phyloP scores from a whole-genome alignment of 106 monocot genomes.

The Platanthera guangdongensis region DNA sequence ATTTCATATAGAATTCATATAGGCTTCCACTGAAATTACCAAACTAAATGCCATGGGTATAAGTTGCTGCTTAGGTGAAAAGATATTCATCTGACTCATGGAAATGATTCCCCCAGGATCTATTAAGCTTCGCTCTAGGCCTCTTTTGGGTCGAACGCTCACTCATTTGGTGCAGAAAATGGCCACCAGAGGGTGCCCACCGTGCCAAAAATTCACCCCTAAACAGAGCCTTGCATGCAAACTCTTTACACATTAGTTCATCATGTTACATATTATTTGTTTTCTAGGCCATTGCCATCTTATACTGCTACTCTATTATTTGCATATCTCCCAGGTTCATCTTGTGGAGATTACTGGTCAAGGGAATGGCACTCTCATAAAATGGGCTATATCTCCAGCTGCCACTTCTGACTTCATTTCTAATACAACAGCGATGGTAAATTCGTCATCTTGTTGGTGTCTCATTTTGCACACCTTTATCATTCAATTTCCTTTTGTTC shows the following conservation, averaged over 20 bases:
- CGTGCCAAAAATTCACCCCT: too few relatives aligned
- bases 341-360: conserved; percentile 36
- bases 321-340: conserved; percentile 37
- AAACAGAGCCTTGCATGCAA: background rate
- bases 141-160: background rate
- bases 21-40: too few relatives aligned
- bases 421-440: conserved; percentile 67
- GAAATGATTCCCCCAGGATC: too few relatives aligned
- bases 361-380: conserved; percentile 57
- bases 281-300: background rate
- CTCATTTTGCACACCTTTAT: background rate
- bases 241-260: background rate
- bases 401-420: conserved; percentile 52
- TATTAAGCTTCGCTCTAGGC: too few relatives aligned
- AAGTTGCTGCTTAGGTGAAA: background rate
- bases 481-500: background rate
- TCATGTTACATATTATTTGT: background rate
- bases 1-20: too few relatives aligned
- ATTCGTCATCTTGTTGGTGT: background rate
- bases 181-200: too few relatives aligned
- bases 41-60: background rate
- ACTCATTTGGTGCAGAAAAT: too few relatives aligned
- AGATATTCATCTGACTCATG: background rate
- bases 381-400: conserved; percentile 66
- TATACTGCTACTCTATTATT: background rate